Evolutionary conservation across 169 alveolate genomes (phyloP), one percentile per base, ranked within the genome.

Genomic region (Pseudocohnilembus persalinus): DNA sequence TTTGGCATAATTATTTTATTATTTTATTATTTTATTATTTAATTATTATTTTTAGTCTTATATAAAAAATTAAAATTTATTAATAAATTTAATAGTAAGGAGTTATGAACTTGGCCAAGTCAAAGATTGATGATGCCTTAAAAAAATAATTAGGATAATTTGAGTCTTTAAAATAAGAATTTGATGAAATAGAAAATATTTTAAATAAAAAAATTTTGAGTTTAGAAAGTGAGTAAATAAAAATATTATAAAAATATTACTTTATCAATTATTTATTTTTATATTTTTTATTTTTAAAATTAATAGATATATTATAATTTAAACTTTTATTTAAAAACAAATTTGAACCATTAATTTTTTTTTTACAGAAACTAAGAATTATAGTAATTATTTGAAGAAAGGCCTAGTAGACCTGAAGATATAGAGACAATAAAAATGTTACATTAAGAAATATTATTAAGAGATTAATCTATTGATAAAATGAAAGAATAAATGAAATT

Each of bases 371-470:
- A 89, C 78, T 73, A 82, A 63, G 96, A 93, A 75, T 77, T 95
- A 24, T 88, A 93, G 86, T 87, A 92, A 4, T 76, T 89, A 31
- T 95, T 91, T 82, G 97, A 93, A 73, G 90, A 89, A 31, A 88
- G 98, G 30, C 97, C 98, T 32, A 85, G 94, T 29, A 81, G 98
- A 86, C 96, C 94, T 73, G 98, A 95, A 86, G 98, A 95, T 80
- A 81, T 93, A 31, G 96, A 92, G 34, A 87, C 90, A 82, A 93
- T 95, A 34, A 90, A 90, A 74, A 77, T 89, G 77, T 77, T 93
- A 31, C 81, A 93, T 79, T 87, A 83, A 76, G 94, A 93, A 88
- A 85, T 95, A 29, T 76, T 77, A 34, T 85, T 86, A 63, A 95
- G 91, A 87, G 98, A 95, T 34, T 89, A 90, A 78, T 91, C 88